phyloP scores from a whole-genome alignment of 2,329 filamentous ascomycete species.

The Venturia aucupariae region DNA sequence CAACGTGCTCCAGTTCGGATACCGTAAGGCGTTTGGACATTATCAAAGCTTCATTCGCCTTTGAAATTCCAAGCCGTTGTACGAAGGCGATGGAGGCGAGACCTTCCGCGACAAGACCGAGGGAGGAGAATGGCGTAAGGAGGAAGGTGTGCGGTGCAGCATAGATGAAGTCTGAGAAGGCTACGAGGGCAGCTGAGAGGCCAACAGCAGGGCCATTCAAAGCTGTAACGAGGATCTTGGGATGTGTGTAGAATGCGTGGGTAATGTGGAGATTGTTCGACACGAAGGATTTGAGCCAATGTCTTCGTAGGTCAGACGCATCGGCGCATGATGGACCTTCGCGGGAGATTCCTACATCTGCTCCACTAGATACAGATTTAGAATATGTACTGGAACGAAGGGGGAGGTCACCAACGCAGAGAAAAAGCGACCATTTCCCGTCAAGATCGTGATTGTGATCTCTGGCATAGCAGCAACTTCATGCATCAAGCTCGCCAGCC shows the following conservation, averaged over 20 bases:
- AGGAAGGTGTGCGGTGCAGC: slow-evolving; percentile 71
- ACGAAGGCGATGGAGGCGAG: slow-evolving; percentile 72
- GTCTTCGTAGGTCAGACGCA: slow-evolving; percentile 34
- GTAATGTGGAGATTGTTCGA: slow-evolving; percentile 84
- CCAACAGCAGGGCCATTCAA: slow-evolving; percentile 90
- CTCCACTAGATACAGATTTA: slow-evolving; percentile 50
- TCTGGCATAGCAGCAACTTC: slow-evolving; percentile 72
- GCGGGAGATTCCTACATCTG: slow-evolving; percentile 58
- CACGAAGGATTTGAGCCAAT: slow-evolving; percentile 64
- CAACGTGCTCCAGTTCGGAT: slow-evolving; percentile 63
- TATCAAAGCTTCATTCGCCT: slow-evolving; percentile 86
- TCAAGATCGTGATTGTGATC: slow-evolving; percentile 74
- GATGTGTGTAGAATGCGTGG: slow-evolving; percentile 83
- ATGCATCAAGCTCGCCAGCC: slow-evolving; percentile 61
- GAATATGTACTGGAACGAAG: neutral
- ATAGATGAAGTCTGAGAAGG: slow-evolving; percentile 89
- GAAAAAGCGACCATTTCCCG: slow-evolving; percentile 72
- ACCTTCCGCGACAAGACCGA: slow-evolving; percentile 86
- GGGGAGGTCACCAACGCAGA: slow-evolving; percentile 55
- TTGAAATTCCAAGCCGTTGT: slow-evolving; percentile 65
- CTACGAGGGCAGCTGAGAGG: slow-evolving; percentile 72
- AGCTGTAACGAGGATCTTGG: slow-evolving; percentile 83
- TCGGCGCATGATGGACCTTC: slow-evolving; percentile 28
- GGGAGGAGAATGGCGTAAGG: slow-evolving; percentile 80
- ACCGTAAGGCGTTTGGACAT: slow-evolving; percentile 72